Percentiles rank a stretch among this genome's conserved stretches.
Evolutionary conservation across 164 flowering plant species (phyloP).

Genomic region (Protea cynaroides): DNA sequence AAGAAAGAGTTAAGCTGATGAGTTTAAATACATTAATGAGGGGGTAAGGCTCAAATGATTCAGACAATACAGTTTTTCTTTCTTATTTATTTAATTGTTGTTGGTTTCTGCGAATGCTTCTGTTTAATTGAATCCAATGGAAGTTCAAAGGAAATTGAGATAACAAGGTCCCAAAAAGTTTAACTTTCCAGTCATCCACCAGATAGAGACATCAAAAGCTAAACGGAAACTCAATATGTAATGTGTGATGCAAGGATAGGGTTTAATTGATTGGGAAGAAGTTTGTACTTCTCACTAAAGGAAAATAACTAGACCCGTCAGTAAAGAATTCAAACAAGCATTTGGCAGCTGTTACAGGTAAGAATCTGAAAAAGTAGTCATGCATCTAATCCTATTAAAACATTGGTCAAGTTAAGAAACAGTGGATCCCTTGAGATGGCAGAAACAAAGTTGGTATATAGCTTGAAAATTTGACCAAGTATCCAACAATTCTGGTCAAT

Average conservation of each 20-base stretch:
- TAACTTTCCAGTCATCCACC: background rate
- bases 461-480: background rate
- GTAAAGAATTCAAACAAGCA: background rate
- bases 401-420: background rate
- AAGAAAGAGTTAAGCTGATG: background rate
- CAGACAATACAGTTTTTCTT: too few species aligned
- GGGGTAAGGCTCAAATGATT: too few species aligned
- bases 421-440: background rate
- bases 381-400: background rate
- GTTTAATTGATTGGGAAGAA: background rate
- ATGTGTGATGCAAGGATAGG: background rate
- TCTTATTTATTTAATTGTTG: too few species aligned
- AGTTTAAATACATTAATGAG: too few species aligned
- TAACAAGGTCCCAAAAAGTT: background rate
- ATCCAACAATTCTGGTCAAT: background rate
- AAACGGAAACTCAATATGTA: background rate
- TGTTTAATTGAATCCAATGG: background rate
- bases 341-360: background rate
- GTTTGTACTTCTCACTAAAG: background rate
- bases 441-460: background rate
- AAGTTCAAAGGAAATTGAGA: background rate
- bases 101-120: too few species aligned
- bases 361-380: background rate
- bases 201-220: background rate
- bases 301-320: background rate